These are phyloP conservation scores for Lasiosphaeria ovina DNA, from an alignment of 495 filamentous ascomycete species.

Conservation along the genomic window DNA sequence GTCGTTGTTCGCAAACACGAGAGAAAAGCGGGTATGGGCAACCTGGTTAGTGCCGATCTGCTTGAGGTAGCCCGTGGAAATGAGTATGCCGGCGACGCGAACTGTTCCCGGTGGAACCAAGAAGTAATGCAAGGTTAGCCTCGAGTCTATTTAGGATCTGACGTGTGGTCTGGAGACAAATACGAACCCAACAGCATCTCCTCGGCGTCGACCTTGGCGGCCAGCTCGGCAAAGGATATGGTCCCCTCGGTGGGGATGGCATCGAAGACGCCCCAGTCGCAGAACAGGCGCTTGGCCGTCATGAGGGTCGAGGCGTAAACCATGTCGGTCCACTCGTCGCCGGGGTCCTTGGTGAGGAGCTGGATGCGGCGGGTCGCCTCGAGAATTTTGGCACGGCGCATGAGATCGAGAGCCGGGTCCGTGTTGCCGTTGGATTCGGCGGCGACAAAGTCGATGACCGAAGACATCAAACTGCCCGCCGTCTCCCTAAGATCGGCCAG, in stretches of 20 bases:
- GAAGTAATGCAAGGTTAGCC: too few species aligned
- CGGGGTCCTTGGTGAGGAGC: not conserved
- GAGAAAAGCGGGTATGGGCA: slow-evolving; percentile 8
- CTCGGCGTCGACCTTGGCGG: slow-evolving; percentile 4
- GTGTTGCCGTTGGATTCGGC: too few species aligned
- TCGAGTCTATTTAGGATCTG: too few species aligned
- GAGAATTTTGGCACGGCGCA: not conserved
- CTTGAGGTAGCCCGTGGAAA: not conserved
- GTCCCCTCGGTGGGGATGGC: slow-evolving; percentile 1
- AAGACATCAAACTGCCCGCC: too few species aligned
- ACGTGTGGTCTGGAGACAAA: not conserved
- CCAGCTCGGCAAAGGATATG: slow-evolving; percentile 3
- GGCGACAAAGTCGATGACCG: too few species aligned
- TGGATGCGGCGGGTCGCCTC: not conserved
- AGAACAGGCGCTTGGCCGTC: slow-evolving; percentile 1
- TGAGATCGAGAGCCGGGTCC: not conserved
- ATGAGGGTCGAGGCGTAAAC: not conserved
- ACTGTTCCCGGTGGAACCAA: not conserved
- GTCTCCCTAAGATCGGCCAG: too few species aligned
- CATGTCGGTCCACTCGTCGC: not conserved
- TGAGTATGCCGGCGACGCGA: slow-evolving; percentile 2
- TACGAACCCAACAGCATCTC: not conserved
- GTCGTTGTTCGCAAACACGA: slow-evolving; percentile 2
- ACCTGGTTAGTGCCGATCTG: slow-evolving; percentile 5
- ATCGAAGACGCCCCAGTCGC: slow-evolving; percentile 7